phyloP scores from a whole-genome alignment of 306 rosid genomes.

The Coriaria nepalensis region DNA sequence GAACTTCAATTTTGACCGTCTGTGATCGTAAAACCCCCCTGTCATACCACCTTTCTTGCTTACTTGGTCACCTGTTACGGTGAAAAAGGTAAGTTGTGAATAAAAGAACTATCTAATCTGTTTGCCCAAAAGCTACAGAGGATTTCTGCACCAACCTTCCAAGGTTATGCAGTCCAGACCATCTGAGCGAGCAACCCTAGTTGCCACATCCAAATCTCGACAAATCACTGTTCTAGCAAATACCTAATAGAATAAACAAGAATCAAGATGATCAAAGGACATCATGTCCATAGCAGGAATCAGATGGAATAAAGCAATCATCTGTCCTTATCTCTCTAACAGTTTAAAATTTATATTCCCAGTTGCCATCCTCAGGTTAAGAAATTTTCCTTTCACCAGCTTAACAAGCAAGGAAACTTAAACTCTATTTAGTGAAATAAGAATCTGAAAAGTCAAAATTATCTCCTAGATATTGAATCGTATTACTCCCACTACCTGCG shows the following conservation, averaged over 20 bases:
- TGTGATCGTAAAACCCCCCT: slow-evolving; percentile 93
- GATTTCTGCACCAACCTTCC: slow-evolving; percentile 48
- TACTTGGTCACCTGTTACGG: slow-evolving; percentile 79
- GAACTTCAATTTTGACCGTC: slow-evolving; percentile 79
- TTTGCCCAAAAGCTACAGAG: slow-evolving; percentile 10
- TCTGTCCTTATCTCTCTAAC: too few species aligned
- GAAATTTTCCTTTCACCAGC: too few species aligned
- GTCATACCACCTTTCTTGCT: slow-evolving; percentile 99
- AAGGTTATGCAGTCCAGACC: slow-evolving; percentile 92
- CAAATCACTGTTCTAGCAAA: slow-evolving; percentile 94
- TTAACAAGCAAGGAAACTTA: too few species aligned
- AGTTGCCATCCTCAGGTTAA: too few species aligned
- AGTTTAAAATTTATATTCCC: too few species aligned
- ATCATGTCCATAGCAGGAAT: background rate
- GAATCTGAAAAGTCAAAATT: background rate
- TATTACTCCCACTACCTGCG: slow-evolving; percentile 41
- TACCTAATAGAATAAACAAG: slow-evolving; percentile 35
- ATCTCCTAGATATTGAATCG: slow-evolving; percentile 9
- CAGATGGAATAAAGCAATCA: background rate
- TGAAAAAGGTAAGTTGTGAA: slow-evolving; percentile 16
- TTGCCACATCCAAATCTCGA: slow-evolving; percentile 86
- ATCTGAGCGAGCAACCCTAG: slow-evolving; percentile 75
- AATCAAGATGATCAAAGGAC: slow-evolving; percentile 11
- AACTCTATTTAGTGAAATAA: too few species aligned
- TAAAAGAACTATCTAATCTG: slow-evolving; percentile 8